Evolutionary conservation across 2,329 filamentous ascomycete genomes (phyloP).

Genomic region (Acephala macrosclerotiorum): DNA sequence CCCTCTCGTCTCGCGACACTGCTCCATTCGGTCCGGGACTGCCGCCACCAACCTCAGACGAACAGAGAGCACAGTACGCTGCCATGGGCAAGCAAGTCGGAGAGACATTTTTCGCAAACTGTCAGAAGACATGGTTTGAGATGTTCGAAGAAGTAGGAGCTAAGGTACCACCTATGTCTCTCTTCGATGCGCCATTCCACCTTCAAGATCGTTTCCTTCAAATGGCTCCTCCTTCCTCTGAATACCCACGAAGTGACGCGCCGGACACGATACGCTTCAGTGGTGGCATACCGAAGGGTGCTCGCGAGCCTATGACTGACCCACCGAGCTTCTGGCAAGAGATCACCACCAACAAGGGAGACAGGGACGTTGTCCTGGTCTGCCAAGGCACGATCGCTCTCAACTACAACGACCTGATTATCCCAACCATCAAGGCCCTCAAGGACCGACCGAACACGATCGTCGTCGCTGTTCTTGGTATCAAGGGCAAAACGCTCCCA

Average conservation of each 20-base stretch:
- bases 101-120: constrained; percentile 23
- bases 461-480: constrained; percentile 45
- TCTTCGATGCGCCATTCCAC: constrained; percentile 36
- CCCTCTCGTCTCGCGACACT: constrained; percentile 47
- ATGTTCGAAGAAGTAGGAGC: constrained; percentile 43
- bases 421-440: constrained; percentile 47
- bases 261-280: constrained; percentile 51
- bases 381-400: constrained; percentile 47
- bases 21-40: constrained; percentile 50
- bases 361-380: constrained; percentile 47
- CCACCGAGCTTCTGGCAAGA: constrained; percentile 56
- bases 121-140: constrained; percentile 15
- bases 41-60: constrained; percentile 47
- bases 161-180: constrained; percentile 30
- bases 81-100: constrained; percentile 38
- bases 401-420: constrained; percentile 43
- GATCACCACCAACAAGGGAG: constrained; percentile 49
- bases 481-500: constrained; percentile 40
- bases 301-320: constrained; percentile 36
- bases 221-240: constrained; percentile 46
- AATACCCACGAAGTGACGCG: constrained; percentile 47
- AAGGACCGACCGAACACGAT: constrained; percentile 45
- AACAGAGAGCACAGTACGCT: constrained; percentile 47
- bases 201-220: constrained; percentile 43
- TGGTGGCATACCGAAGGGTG: constrained; percentile 50